Evolutionary conservation across 768 basidiomycete genomes (phyloP), one percentile per base, ranked within the genome.

Genomic region (Myochromella boudieri): DNA sequence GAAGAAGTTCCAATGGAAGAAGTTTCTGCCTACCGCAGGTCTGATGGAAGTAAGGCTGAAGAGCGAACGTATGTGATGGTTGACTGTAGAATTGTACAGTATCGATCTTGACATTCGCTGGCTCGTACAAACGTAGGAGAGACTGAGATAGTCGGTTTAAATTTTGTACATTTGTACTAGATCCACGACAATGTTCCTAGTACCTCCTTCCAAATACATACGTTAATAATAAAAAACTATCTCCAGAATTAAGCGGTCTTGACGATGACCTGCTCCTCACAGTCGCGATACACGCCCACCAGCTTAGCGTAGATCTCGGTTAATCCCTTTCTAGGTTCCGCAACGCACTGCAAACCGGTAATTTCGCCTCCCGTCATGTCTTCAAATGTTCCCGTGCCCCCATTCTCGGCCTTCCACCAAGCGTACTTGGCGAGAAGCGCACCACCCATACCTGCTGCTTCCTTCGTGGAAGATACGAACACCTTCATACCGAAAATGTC

Each of bases 401-500:
- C 70, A 49, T 72, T 67, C 39, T 58, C 54, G n/a, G 58, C 60
- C 34, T 70, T 75, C 84, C 84, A 87, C 81, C 81, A 85, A 2
- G 82, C 77, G 60, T 76, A 89, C 58, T 80, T 82, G 5, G 86
- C 87, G 43, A 89, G 68, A 22, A 86, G 63, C 4, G 83, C 86
- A 26, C 86, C 87, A 31, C 87, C 87, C 61, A 81, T 79, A 6
- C 76, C 84, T 7, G 84, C 86, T 20, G 82, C 85, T 62, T 87
- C 85, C 60, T 82, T 81, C 1, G 81, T 82, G 8, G 66, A 63
- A 14, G 83, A 82, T 25, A 85, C 75, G 60, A 82, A 91, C 10
- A 87, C 83, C 34, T 82, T 78, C 71, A 90, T 84, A 36, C 74
- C 75, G 52, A 94, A 84, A n/a, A 92, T 71, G 61, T 92, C 85